These are phyloP conservation scores for Epithemia pelagica DNA, from an alignment of 108 stramenopile species.

Conservation along the genomic window DNA sequence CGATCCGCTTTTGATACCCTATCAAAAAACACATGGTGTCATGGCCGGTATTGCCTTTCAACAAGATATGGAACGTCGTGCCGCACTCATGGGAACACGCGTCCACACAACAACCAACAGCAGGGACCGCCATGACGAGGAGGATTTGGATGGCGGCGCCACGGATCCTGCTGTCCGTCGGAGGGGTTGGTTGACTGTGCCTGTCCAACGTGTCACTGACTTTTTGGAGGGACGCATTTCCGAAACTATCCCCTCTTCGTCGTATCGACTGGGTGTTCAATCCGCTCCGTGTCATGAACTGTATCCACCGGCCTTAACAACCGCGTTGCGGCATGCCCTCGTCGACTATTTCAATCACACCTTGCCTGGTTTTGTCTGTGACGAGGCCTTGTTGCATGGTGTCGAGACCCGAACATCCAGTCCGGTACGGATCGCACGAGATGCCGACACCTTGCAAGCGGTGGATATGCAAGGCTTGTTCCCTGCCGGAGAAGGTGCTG, in stretches of 20 bases:
- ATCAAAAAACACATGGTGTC: constrained; percentile 52
- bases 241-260: constrained; percentile 64
- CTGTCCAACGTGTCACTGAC: constrained; percentile 89
- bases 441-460: constrained; percentile 60
- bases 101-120: too few relatives aligned
- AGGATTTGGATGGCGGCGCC: not conserved
- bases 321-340: constrained; percentile 68
- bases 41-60: constrained; percentile 78
- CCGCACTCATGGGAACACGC: constrained; percentile 68
- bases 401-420: constrained; percentile 93
- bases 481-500: constrained; percentile 93
- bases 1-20: constrained; percentile 70
- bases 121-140: too few relatives aligned
- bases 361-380: constrained; percentile 80
- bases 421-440: constrained; percentile 76
- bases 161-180: not conserved
- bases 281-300: constrained; percentile 81
- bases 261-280: constrained; percentile 87
- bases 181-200: constrained; percentile 80
- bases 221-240: constrained; percentile 58
- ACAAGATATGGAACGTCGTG: constrained; percentile 80
- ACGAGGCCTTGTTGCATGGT: constrained; percentile 82
- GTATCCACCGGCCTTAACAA: constrained; percentile 73
- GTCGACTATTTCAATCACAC: constrained; percentile 64
- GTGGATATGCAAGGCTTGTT: constrained; percentile 56